These are phyloP conservation scores for Coemansia sp. DNA, from an alignment of 371 early-diverging fungal species.

Conservation along the genomic window DNA sequence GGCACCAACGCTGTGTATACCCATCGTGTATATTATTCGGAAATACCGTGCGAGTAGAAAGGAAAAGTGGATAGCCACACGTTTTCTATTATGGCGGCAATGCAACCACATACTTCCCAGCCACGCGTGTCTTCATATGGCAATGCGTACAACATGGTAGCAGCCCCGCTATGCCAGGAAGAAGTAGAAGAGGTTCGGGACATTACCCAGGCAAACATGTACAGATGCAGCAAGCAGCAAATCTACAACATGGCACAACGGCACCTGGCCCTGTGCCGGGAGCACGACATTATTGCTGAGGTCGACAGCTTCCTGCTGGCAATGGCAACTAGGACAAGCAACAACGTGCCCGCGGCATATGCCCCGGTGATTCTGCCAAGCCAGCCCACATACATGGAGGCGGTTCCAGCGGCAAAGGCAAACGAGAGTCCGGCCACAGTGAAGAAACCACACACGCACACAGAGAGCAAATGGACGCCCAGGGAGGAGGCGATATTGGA, in stretches of 20 bases:
- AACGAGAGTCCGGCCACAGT: no score
- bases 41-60: no score
- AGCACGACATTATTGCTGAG: background rate
- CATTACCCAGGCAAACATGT: background rate
- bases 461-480: conserved; percentile 3
- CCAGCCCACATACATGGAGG: background rate
- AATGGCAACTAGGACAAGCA: no score
- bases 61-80: no score
- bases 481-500: background rate
- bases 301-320: background rate
- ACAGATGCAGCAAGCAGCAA: background rate
- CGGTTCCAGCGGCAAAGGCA: background rate
- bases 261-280: conserved; percentile 1
- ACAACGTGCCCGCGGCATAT: no score
- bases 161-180: background rate
- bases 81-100: no score
- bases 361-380: no score
- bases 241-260: background rate
- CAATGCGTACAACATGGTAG: background rate
- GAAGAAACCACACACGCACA: background rate
- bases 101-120: no score
- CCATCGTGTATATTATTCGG: no score
- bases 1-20: no score
- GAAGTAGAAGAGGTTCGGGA: background rate
- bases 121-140: background rate